phyloP scores from a whole-genome alignment of 768 basidiomycete genomes.

The Mrakia blollopis region DNA sequence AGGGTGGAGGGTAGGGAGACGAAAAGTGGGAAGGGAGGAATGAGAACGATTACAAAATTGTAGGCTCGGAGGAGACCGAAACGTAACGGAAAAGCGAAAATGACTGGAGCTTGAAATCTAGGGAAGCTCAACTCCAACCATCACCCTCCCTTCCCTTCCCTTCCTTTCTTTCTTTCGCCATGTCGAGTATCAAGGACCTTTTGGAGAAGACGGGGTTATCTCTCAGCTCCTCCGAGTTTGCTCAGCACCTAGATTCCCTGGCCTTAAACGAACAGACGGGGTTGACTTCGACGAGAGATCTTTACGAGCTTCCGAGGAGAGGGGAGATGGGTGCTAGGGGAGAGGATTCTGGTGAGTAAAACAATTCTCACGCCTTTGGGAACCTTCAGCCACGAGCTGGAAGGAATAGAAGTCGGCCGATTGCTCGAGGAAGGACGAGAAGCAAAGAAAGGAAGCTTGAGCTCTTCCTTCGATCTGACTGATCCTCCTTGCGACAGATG shows the following conservation, averaged over 20 bases:
- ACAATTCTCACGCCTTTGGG: neutral
- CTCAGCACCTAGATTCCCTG: constrained; percentile 3
- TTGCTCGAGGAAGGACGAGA: neutral
- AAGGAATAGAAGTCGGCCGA: too few relatives aligned
- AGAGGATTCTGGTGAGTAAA: neutral
- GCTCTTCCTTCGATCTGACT: neutral
- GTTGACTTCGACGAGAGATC: neutral
- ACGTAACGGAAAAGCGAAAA: too few relatives aligned
- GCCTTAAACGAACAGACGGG: constrained; percentile 6
- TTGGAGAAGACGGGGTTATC: neutral
- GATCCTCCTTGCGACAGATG: constrained; percentile 43
- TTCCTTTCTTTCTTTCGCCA: too few relatives aligned
- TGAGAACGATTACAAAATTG: too few relatives aligned
- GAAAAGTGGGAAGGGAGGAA: too few relatives aligned
- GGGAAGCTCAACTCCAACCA: too few relatives aligned
- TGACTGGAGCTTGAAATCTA: too few relatives aligned
- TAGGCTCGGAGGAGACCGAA: too few relatives aligned
- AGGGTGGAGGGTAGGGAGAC: too few relatives aligned
- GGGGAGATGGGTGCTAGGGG: constrained; percentile 10
- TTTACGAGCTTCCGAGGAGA: constrained; percentile 4
- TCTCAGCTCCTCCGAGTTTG: neutral
- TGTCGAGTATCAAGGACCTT: neutral
- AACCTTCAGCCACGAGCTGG: too few relatives aligned
- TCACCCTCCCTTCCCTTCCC: too few relatives aligned
- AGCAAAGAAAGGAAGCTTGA: neutral